Base-by-base conservation (phyloP, 1,284 basidiomycete genomes). In the Gomphus sp. region DNA sequence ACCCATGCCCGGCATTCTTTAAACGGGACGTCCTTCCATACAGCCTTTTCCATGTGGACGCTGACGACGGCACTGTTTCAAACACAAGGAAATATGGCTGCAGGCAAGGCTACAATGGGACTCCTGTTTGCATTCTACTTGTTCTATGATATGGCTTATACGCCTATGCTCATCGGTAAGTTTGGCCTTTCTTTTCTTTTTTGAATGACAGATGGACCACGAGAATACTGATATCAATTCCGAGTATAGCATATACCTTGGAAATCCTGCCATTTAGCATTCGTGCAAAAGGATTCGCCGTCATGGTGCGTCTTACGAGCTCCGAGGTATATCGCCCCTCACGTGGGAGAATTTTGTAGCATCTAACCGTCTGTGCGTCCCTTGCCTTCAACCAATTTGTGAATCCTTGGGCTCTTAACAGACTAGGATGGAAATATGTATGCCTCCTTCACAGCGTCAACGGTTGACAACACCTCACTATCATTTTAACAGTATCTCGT, bases 331-430 rank as follows among this genome's bases (percentile, higher is more conserved):
- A 8, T 4, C 34, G 8, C 9, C 7, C 5, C 33, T 50, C 31
- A 50, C 11, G 8, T 6, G 6, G 58, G 59, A 36, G 16, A 61
- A 56, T 53, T 16, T 8, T 43, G 53, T 63, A 85, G 83, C 85
- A 83, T 66, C 68, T 85, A 52, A 74, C 75, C 6, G 74, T 84
- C 16, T 80, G 79, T 65, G 66, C 81, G 16, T 80, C 79, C 0
- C 72, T 81, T 31, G 79, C 80, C 0, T 84, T 88, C 74, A 89
- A 87, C 66, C 83, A 86, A 66, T 88, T 85, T 63, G 79, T 87
- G 50, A 89, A 89, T 67, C 85, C 87, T 4, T 22, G 22, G 22
- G 22, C 22, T 22, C 22, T 22, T 22, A 22, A 22, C 22, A 22
- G 1, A 22, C 22, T 22, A 22, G 22, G 22, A 22, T 22, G 22